These are phyloP conservation scores for Neospermospora avenae DNA, from an alignment of 2,329 filamentous ascomycete genomes.

Conservation along the genomic window DNA sequence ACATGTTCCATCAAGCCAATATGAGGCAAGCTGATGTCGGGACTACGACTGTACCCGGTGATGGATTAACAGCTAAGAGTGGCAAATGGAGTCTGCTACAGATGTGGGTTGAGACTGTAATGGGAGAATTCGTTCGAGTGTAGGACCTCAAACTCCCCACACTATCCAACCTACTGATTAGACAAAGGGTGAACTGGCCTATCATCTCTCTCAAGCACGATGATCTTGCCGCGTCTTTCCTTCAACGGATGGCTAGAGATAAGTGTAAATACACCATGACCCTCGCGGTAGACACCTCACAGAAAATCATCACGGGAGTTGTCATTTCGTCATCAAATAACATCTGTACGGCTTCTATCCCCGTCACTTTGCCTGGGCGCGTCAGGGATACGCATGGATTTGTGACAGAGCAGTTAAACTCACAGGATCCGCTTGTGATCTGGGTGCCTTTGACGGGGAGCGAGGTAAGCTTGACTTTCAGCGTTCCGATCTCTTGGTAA, in stretches of 20 bases:
- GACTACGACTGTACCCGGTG: conserved; percentile 2
- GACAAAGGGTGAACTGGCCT: conserved; percentile 41
- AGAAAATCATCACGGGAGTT: conserved; percentile 24
- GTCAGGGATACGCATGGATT: conserved; percentile 21
- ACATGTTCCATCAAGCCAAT: conserved; percentile 57
- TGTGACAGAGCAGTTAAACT: conserved; percentile 45
- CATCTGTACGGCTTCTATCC: conserved; percentile 25
- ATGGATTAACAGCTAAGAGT: conserved; percentile 6
- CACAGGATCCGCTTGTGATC: conserved; percentile 46
- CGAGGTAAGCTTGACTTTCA: conserved; percentile 35
- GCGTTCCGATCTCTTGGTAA: conserved; percentile 1
- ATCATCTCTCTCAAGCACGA: conserved; percentile 53
- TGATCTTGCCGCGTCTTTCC: conserved; percentile 48
- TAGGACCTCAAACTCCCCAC: background rate
- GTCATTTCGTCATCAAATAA: conserved; percentile 40
- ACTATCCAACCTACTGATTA: background rate
- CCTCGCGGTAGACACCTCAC: conserved; percentile 15
- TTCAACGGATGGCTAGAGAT: conserved; percentile 40
- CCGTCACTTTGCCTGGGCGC: conserved; percentile 36
- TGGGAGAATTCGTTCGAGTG: conserved; percentile 22
- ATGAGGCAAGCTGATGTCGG: conserved; percentile 46
- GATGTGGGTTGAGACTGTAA: conserved; percentile 29
- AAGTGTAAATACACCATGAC: conserved; percentile 23
- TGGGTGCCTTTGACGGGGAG: conserved; percentile 46
- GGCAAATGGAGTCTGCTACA: conserved; percentile 21